Percentiles rank a stretch among this genome's conserved stretches.
Evolutionary conservation across 23 red algal species (phyloP).

Genomic region (Gracilaria gracilis): DNA sequence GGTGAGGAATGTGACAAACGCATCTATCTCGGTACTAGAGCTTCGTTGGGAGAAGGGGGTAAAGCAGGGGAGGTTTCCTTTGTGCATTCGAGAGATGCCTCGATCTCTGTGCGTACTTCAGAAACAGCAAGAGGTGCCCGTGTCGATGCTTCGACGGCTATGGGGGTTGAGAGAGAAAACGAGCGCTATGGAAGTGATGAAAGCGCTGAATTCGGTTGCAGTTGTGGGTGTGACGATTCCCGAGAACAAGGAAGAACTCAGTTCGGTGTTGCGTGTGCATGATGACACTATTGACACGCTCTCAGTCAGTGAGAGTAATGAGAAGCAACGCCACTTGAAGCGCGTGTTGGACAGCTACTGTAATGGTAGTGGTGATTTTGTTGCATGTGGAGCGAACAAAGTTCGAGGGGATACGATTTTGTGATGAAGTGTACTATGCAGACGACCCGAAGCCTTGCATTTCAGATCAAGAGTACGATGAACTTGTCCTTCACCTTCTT

Average conservation of each 20-base stretch:
- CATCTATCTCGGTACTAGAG: neutral
- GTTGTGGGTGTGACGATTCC: neutral
- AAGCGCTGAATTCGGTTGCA: neutral
- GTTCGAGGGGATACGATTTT: no score
- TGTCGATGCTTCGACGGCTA: neutral
- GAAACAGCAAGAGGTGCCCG: neutral
- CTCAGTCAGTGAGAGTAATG: neutral
- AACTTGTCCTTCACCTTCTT: no score
- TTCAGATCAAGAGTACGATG: no score
- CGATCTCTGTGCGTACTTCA: neutral
- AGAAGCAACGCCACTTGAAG: neutral
- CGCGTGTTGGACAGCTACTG: no score
- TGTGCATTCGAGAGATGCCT: slow-evolving; percentile 2
- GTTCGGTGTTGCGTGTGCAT: neutral
- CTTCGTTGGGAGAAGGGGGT: neutral
- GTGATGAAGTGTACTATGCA: no score
- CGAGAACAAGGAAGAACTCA: neutral
- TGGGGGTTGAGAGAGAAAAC: neutral
- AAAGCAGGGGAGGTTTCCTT: neutral
- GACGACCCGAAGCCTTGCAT: no score
- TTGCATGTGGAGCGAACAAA: no score
- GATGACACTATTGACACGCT: neutral
- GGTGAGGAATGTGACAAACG: no score
- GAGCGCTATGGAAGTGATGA: neutral
- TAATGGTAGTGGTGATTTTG: no score